Evolutionary conservation across 2,329 filamentous ascomycete species (phyloP).

Genomic region (Aureobasidium mangrovei): DNA sequence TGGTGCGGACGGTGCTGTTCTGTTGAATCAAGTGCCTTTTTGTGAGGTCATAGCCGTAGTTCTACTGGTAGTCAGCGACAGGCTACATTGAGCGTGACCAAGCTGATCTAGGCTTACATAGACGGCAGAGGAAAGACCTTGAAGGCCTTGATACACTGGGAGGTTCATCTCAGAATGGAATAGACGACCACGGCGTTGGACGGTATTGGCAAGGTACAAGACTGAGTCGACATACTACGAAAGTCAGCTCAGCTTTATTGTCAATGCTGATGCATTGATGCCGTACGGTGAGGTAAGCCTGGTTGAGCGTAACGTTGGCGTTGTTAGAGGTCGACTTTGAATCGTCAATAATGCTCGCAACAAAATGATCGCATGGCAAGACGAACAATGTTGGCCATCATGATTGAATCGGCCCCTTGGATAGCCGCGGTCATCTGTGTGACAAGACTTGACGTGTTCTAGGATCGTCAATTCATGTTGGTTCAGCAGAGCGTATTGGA

Average conservation of each 20-base stretch:
- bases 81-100: not conserved
- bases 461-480: not conserved
- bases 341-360: not conserved
- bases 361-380: not conserved
- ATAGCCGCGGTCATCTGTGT: not conserved
- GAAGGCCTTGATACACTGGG: slow-evolving; percentile 27
- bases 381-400: slow-evolving; percentile 6
- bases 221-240: slow-evolving; percentile 23
- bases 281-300: slow-evolving; percentile 15
- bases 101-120: slow-evolving; percentile 14
- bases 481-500: not conserved
- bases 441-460: slow-evolving; percentile 10
- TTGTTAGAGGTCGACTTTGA: not conserved
- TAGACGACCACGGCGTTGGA: slow-evolving; percentile 26
- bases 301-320: not conserved
- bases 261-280: not conserved
- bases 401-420: not conserved
- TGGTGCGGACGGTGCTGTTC: slow-evolving; percentile 27
- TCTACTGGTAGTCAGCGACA: not conserved
- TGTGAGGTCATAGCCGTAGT: slow-evolving; percentile 26
- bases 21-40: slow-evolving; percentile 22
- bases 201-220: slow-evolving; percentile 23
- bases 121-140: slow-evolving; percentile 25
- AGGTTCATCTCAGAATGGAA: slow-evolving; percentile 32
- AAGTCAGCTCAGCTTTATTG: slow-evolving; percentile 13